Percentiles rank a stretch among this genome's conserved stretches.
These are phyloP conservation scores for Codiaeum variegatum DNA, from an alignment of 441 rosid genomes.

Conservation along the genomic window DNA sequence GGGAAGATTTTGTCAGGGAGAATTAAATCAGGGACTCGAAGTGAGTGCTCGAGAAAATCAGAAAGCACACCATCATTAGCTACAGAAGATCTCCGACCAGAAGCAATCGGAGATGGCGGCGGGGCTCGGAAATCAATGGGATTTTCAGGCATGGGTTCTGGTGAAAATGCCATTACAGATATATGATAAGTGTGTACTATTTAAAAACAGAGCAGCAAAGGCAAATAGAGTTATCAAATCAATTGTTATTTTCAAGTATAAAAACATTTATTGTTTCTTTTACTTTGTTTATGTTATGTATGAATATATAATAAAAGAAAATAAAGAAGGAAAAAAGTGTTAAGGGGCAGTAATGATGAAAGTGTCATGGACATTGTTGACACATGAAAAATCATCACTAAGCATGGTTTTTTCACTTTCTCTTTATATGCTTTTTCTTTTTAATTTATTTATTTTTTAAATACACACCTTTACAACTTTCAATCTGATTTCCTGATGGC, in stretches of 20 bases:
- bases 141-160: conserved; percentile 42
- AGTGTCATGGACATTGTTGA: conserved; percentile 31
- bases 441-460: not conserved
- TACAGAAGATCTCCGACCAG: conserved; percentile 67
- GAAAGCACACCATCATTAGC: conserved; percentile 67
- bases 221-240: not conserved
- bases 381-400: conserved; percentile 34
- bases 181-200: not conserved
- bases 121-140: conserved; percentile 75
- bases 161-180: conserved; percentile 38
- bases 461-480: conserved; percentile 19
- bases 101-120: conserved; percentile 75
- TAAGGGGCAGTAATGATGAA: conserved; percentile 46
- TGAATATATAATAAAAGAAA: conserved; percentile 19
- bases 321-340: conserved; percentile 18
- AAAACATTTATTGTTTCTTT: not conserved
- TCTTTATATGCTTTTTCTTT: not conserved
- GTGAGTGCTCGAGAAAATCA: conserved; percentile 68
- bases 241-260: not conserved
- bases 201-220: not conserved
- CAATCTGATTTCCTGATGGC: not conserved
- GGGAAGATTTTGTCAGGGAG: conserved; percentile 80
- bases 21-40: conserved; percentile 71
- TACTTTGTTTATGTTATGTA: not conserved
- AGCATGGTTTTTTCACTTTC: conserved; percentile 18